Evolutionary conservation across 495 filamentous ascomycete species (phyloP).

Genomic region (Daldinia grandis): DNA sequence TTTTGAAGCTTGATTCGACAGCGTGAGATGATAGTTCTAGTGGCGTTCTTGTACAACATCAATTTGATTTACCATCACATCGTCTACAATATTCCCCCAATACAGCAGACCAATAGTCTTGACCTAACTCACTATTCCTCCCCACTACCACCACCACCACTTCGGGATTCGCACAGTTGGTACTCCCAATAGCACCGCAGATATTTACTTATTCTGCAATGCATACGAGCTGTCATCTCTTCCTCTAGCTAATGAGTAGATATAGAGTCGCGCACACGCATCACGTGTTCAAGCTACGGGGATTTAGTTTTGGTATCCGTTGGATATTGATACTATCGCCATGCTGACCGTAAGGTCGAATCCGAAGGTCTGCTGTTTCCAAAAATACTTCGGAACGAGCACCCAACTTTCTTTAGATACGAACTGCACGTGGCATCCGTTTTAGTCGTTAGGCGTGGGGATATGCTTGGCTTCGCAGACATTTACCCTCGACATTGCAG

Average conservation of each 20-base stretch:
- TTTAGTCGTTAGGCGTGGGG: slow-evolving; percentile 10
- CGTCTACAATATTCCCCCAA: neutral
- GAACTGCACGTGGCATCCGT: slow-evolving; percentile 5
- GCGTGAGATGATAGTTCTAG: slow-evolving; percentile 13
- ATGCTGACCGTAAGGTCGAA: neutral
- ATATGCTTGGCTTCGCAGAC: slow-evolving; percentile 2
- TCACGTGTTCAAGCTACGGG: neutral
- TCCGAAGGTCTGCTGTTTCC: slow-evolving; percentile 9
- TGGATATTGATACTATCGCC: neutral
- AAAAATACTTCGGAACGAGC: slow-evolving; percentile 35
- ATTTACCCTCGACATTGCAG: neutral
- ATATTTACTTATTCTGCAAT: slow-evolving; percentile 1
- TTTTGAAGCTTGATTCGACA: slow-evolving; percentile 39
- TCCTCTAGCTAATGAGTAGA: neutral
- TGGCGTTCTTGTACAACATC: slow-evolving; percentile 11
- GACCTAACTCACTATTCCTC: neutral
- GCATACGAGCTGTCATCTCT: neutral
- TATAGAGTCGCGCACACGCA: neutral
- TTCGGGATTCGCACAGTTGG: slow-evolving; percentile 1
- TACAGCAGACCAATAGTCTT: neutral
- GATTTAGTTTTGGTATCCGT: neutral
- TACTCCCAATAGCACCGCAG: neutral
- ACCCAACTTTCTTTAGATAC: neutral
- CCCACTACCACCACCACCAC: neutral
- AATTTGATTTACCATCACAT: neutral